These are phyloP conservation scores for Podospora pseudopauciseta DNA, from an alignment of 495 filamentous ascomycete genomes.

Conservation along the genomic window DNA sequence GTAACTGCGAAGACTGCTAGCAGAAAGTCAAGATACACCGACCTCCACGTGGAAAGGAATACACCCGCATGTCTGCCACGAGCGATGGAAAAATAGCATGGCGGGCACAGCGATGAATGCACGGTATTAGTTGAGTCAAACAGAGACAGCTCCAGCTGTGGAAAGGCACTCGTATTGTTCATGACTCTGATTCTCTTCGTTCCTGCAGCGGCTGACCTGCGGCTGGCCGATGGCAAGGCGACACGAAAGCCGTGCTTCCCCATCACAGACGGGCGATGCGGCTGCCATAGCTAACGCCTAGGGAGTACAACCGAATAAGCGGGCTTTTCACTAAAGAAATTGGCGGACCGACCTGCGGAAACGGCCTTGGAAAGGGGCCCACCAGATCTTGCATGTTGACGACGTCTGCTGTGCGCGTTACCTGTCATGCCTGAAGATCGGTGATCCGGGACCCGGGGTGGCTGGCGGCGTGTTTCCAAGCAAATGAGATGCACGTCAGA, in stretches of 20 bases:
- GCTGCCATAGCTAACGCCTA: background rate
- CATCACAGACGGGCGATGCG: background rate
- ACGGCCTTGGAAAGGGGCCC: background rate
- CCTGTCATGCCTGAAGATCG: background rate
- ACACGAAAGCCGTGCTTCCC: background rate
- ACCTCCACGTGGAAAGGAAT: background rate
- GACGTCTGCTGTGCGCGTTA: background rate
- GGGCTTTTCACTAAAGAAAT: constrained; percentile 2
- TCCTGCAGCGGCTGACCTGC: constrained; percentile 19
- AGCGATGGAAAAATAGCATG: background rate
- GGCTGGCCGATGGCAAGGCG: constrained; percentile 8
- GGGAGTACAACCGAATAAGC: background rate
- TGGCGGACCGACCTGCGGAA: background rate
- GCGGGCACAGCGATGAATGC: background rate
- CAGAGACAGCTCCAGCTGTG: background rate
- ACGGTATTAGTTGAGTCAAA: background rate
- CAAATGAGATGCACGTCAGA: constrained; percentile 10
- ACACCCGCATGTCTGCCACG: background rate
- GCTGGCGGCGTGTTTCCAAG: constrained; percentile 2
- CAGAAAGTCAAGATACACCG: background rate
- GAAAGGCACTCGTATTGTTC: background rate
- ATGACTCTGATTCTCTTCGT: background rate
- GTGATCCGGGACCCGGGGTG: background rate
- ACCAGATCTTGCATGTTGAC: constrained; percentile 15
- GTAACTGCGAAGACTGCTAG: background rate